Conservation (phyloP, 371 early-diverging fungal species). For the Dichotomocladium elegans region DNA sequence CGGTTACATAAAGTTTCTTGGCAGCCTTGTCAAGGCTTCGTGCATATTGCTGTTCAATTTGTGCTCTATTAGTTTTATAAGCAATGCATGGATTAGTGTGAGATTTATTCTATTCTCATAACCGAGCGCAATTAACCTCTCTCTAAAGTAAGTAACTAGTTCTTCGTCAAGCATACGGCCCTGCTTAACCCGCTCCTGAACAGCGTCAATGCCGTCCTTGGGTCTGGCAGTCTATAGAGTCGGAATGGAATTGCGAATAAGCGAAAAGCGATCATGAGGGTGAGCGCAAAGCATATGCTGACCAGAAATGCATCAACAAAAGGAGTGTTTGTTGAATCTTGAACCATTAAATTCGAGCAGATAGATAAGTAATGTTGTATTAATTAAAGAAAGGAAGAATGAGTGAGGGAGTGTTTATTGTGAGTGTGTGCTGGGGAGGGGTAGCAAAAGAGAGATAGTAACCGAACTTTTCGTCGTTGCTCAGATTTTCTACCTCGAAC, state of each 20-base stretch:
- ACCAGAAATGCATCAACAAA: slow-evolving; percentile 4
- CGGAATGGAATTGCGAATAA: background rate
- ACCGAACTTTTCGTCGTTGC: too few relatives aligned
- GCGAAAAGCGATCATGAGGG: background rate
- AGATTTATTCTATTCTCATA: background rate
- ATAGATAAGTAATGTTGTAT: background rate
- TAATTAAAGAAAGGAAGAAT: background rate
- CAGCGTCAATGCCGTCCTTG: slow-evolving; percentile 38
- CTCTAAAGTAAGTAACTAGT: slow-evolving; percentile 44
- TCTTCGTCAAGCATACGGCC: slow-evolving; percentile 35
- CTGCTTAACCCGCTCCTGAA: slow-evolving; percentile 30
- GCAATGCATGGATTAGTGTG: too few relatives aligned
- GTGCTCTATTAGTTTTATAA: slow-evolving; percentile 27
- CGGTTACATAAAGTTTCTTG: slow-evolving; percentile 40
- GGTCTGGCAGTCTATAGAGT: slow-evolving; percentile 39
- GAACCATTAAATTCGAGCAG: slow-evolving; percentile 2
- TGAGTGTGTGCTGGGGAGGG: too few relatives aligned
- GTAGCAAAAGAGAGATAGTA: too few relatives aligned
- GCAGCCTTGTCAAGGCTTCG: slow-evolving; percentile 43
- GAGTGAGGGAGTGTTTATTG: background rate
- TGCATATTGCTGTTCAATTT: slow-evolving; percentile 47
- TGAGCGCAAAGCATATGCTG: too few relatives aligned
- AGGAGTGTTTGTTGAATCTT: background rate
- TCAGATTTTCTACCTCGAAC: too few relatives aligned
- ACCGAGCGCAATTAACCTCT: slow-evolving; percentile 25